A percentile compares a stretch with the other conserved stretches of the same genome.
Evolutionary conservation across 2,329 filamentous ascomycete genomes (phyloP).

Genomic region (Exserohilum rostratum): DNA sequence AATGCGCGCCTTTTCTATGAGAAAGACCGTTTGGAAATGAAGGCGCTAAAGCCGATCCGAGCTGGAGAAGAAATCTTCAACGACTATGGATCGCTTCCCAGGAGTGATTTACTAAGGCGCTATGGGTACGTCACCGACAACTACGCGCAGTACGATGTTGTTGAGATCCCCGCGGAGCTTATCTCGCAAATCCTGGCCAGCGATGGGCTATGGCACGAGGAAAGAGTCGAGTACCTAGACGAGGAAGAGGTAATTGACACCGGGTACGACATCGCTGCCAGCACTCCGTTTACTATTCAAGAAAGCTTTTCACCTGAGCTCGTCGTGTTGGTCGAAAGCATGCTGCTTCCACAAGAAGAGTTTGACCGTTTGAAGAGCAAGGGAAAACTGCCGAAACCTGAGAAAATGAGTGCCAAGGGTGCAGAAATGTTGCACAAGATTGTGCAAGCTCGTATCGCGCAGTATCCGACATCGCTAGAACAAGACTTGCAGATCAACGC

Average conservation of each 20-base stretch:
- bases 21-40: conserved; percentile 69
- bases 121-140: conserved; percentile 87
- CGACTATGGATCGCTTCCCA: conserved; percentile 85
- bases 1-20: conserved; percentile 72
- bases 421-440: conserved; percentile 49
- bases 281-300: conserved; percentile 40
- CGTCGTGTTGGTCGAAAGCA: conserved; percentile 52
- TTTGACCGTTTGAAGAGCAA: conserved; percentile 51
- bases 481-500: conserved; percentile 58
- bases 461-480: conserved; percentile 62
- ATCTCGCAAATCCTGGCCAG: conserved; percentile 49
- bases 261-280: conserved; percentile 64
- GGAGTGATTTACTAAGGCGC: conserved; percentile 79
- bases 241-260: conserved; percentile 72
- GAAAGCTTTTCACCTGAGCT: conserved; percentile 52
- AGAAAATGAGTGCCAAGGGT: conserved; percentile 49
- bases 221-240: conserved; percentile 61
- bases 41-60: conserved; percentile 69
- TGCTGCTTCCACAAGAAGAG: conserved; percentile 50
- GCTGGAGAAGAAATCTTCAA: conserved; percentile 82
- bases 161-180: conserved; percentile 72
- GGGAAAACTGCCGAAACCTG: conserved; percentile 52
- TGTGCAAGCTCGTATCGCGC: conserved; percentile 49
- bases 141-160: conserved; percentile 80
- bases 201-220: conserved; percentile 20